Evolutionary conservation across 768 basidiomycete genomes (phyloP), one percentile per base, ranked within the genome.

Genomic region (Rhodotorula babjevae): DNA sequence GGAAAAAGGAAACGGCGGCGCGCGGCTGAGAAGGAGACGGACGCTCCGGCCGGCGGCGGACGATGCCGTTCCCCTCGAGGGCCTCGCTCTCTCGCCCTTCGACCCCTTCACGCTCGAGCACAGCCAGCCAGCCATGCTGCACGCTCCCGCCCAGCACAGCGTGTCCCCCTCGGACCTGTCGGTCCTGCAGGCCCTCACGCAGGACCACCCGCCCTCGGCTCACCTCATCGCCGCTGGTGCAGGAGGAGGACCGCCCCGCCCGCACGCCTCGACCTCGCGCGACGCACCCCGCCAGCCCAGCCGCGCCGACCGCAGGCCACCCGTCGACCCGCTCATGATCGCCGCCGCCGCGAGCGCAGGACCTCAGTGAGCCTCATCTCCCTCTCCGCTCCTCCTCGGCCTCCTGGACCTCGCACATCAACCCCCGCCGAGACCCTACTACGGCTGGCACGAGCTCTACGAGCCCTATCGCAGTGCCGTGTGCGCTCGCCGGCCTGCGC

Each of bases 301-400:
- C 27, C 46, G 46, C 29, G 44, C 46, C 8, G 44, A 55, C 60
- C 31, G 67, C 2, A 42, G 65, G 23, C 60, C 67, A 2, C 62
- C 67, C 4, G 60, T 93, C 53, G 91, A 93, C 78, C 89, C 91
- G 29, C 83, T 93, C 12, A 83, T 93, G 65, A 85, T 93, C 66
- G 90, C 90, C 42, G 89, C 89, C 0, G 90, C 87, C 12, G 84
- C 86, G 18, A 87, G 89, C 0, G 88, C 89, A 1, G 88, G 87
- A 9, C 89, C 90, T 18, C 86, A 90, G 74, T 75, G 52, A 40
- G 70, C 69, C 29, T 3, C 10, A 42, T 4, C n/a, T 21, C 44
- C 44, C 44, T n/a, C n/a, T n/a, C n/a, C n/a, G n/a, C n/a, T n/a
- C n/a, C n/a, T n/a, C n/a, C n/a, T n/a, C n/a, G n/a, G n/a, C n/a